Conservation (phyloP, 805 yeast genomes). For the Pichia gijzeniarum region DNA sequence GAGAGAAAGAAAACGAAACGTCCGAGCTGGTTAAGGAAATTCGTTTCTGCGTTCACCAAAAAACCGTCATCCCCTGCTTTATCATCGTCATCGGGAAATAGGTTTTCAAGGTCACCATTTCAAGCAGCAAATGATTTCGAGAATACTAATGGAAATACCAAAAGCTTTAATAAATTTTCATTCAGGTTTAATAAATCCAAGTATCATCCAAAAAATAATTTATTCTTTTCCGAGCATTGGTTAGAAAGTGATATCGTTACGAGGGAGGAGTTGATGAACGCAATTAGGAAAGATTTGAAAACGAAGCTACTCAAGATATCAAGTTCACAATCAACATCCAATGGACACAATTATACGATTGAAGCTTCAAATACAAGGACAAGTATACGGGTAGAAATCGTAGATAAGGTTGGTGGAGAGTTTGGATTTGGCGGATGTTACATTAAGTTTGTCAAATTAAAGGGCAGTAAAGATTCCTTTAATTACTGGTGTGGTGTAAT, state of each 20-base stretch:
- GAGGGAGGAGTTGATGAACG: constrained; percentile 1
- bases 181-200: constrained; percentile 6
- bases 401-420: constrained; percentile 26
- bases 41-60: constrained; percentile 11
- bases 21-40: constrained; percentile 21
- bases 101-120: not conserved
- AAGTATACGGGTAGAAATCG: constrained; percentile 19
- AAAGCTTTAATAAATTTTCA: not conserved
- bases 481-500: constrained; percentile 17
- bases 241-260: constrained; percentile 12
- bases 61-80: not conserved
- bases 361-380: constrained; percentile 8
- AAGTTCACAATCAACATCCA: not conserved
- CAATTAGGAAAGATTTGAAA: constrained; percentile 1
- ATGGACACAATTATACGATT: constrained; percentile 9
- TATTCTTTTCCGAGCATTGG: constrained; percentile 8
- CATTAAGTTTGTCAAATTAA: constrained; percentile 19
- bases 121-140: too few species aligned
- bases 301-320: not conserved
- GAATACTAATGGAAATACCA: not conserved
- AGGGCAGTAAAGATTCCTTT: constrained; percentile 19
- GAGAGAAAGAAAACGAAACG: not conserved
- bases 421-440: constrained; percentile 31
- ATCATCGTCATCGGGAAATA: not conserved
- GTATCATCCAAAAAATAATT: not conserved